Evolutionary conservation across 306 rosid genomes (phyloP).

Genomic region (Datisca glomerata): DNA sequence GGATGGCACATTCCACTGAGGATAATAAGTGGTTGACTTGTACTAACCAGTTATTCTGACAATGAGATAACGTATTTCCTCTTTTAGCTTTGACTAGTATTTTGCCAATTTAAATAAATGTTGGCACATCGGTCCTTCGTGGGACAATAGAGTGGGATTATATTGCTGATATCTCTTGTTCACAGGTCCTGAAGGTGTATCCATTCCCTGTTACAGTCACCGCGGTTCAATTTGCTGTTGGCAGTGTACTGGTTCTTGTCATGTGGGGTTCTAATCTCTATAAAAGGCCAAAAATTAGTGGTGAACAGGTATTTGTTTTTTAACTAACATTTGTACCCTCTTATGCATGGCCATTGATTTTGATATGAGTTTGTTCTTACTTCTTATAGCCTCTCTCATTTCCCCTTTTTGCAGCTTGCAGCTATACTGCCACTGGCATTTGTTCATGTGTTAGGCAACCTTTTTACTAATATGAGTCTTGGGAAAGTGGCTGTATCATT

Average conservation of each 20-base stretch:
- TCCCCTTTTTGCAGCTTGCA: slow-evolving; percentile 43
- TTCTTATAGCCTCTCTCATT: too few relatives aligned
- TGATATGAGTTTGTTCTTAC: slow-evolving; percentile 1
- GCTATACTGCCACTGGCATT: slow-evolving; percentile 72
- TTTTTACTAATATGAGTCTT: slow-evolving; percentile 93
- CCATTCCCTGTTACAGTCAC: slow-evolving; percentile 67
- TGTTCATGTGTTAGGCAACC: slow-evolving; percentile 78
- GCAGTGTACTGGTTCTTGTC: slow-evolving; percentile 44
- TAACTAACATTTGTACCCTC: neutral
- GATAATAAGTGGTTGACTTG: too few relatives aligned
- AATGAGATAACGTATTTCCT: too few relatives aligned
- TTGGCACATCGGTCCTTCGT: neutral
- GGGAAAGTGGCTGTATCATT: slow-evolving; percentile 94
- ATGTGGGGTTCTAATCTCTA: slow-evolving; percentile 83
- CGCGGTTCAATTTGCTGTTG: slow-evolving; percentile 53
- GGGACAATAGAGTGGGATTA: neutral
- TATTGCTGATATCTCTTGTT: slow-evolving; percentile 8
- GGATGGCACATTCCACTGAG: too few relatives aligned
- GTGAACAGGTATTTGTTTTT: slow-evolving; percentile 47
- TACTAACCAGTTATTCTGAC: too few relatives aligned
- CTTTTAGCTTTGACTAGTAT: neutral
- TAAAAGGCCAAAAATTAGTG: slow-evolving; percentile 56
- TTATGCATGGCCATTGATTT: slow-evolving; percentile 10
- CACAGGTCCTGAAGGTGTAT: slow-evolving; percentile 74
- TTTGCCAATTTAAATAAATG: neutral